Base-by-base conservation (phyloP, 2,329 filamentous ascomycete species). In the Pseudogymnoascus verrucosus region DNA sequence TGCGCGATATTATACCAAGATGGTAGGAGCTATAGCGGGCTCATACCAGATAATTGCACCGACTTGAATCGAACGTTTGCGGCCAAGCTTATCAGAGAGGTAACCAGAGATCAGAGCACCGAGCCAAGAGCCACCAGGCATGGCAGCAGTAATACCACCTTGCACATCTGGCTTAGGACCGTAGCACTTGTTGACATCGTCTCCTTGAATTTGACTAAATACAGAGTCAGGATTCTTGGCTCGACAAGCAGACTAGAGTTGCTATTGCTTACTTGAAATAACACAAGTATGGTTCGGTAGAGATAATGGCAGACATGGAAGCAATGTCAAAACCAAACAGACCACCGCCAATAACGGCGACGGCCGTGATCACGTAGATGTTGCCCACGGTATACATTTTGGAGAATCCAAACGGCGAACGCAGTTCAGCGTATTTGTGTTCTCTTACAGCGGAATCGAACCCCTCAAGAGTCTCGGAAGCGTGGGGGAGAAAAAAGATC, bases 41-140 rank as follows among this genome's bases (percentile, higher is more conserved):
- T 66, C 66, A 65, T 65, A 75, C 79, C 79, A 81, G 67, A 80
- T 74, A 16, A 76, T 14, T 37, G 76, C 75, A 34, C 79, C 81
- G 63, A 80, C 72, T 70, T 80, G 78, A 66, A 83, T 81, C 3
- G 78, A 72, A 10, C 67, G 74, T 67, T 80, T 81, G 62, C 82
- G 76, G 37, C 82, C 82, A 8, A 85, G 72, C 1, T 69, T 77
- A 71, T 89, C 86, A 1, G 84, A 83, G 12, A 87, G 68, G 69
- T 79, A 80, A 47, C 85, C 85, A 54, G 85, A 87, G 57, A 79
- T 62, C 14, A 88, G 75, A 60, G 87, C 83, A 65, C 86, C 88
- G 23, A 87, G 74, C 77, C 85, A 89, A 0, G 87, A 90, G 36
- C 88, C 88, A 62, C 82, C 87, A 21, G 88, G 84, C 86, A 90